Conservation (phyloP, 2,329 filamentous ascomycete genomes). For the Chrysoporthe austroafricana region DNA sequence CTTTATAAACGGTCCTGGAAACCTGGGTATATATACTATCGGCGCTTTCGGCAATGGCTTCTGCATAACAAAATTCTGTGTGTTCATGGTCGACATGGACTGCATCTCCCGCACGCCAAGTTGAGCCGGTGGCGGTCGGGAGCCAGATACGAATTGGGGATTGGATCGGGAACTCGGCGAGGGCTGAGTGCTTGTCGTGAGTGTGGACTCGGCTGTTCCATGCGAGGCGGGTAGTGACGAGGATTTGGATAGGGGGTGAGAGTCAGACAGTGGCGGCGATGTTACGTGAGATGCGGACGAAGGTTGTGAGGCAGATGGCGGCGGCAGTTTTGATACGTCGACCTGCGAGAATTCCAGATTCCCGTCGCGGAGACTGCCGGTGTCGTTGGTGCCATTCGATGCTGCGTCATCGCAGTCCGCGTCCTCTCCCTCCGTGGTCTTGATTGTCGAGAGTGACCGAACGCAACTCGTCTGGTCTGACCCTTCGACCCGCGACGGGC, state of each 20-base stretch:
- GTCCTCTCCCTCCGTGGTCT: slow-evolving; percentile 17
- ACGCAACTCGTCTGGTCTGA: slow-evolving; percentile 25
- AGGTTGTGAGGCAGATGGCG: slow-evolving; percentile 8
- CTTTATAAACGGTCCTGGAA: slow-evolving; percentile 21
- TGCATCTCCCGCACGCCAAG: slow-evolving; percentile 16
- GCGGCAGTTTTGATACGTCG: slow-evolving; percentile 19
- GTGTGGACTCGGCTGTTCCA: background rate
- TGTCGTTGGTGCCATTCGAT: slow-evolving; percentile 20
- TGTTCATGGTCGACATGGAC: slow-evolving; percentile 22
- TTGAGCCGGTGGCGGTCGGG: background rate
- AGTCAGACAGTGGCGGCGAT: slow-evolving; percentile 8
- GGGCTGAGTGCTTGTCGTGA: background rate
- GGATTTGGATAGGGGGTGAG: background rate
- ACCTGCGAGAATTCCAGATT: slow-evolving; percentile 19
- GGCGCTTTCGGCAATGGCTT: slow-evolving; percentile 27
- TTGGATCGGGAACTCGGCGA: slow-evolving; percentile 10
- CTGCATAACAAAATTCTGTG: slow-evolving; percentile 20
- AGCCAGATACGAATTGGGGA: background rate
- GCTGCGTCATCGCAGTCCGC: slow-evolving; percentile 18
- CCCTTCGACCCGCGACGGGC: slow-evolving; percentile 2
- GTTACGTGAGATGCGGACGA: slow-evolving; percentile 2
- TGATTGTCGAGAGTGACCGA: slow-evolving; percentile 22
- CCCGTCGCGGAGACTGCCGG: slow-evolving; percentile 24
- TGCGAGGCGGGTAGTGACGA: slow-evolving; percentile 5
- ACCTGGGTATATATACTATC: slow-evolving; percentile 23